Percentiles rank a stretch among this genome's conserved stretches.
These are phyloP conservation scores for Xylaria sp. DNA, from an alignment of 2,329 filamentous ascomycete genomes.

Conservation along the genomic window DNA sequence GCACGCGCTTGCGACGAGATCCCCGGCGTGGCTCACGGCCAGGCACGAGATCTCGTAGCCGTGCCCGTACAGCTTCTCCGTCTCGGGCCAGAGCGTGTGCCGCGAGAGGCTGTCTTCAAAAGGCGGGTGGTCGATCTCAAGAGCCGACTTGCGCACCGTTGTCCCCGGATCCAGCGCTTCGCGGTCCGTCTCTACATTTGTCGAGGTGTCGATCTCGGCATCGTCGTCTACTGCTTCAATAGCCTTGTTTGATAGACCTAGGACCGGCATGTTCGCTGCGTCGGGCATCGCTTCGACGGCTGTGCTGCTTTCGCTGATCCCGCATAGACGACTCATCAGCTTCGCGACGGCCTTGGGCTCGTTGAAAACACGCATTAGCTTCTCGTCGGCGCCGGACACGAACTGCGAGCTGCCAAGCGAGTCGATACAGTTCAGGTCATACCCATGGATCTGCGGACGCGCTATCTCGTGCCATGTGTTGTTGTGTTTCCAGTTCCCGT, in stretches of 20 bases:
- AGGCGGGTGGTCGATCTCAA: slow-evolving; percentile 75
- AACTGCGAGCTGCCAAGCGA: slow-evolving; percentile 76
- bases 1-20: slow-evolving; percentile 86
- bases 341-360: slow-evolving; percentile 83
- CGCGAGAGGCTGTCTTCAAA: slow-evolving; percentile 88
- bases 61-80: slow-evolving; percentile 96
- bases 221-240: slow-evolving; percentile 63
- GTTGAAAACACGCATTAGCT: slow-evolving; percentile 93
- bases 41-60: slow-evolving; percentile 95
- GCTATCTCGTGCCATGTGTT: slow-evolving; percentile 93
- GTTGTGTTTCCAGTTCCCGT: slow-evolving; percentile 72
- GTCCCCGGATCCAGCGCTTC: slow-evolving; percentile 62
- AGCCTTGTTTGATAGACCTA: slow-evolving; percentile 95
- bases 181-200: slow-evolving; percentile 55
- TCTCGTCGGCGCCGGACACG: slow-evolving; percentile 95
- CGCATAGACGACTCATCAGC: slow-evolving; percentile 72
- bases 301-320: slow-evolving; percentile 52
- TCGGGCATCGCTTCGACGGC: slow-evolving; percentile 67
- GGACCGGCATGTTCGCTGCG: slow-evolving; percentile 90
- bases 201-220: slow-evolving; percentile 32
- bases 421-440: slow-evolving; percentile 94
- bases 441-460: slow-evolving; percentile 95
- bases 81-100: slow-evolving; percentile 93
- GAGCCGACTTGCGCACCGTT: slow-evolving; percentile 62
- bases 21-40: slow-evolving; percentile 75